A percentile compares a stretch with the other conserved stretches of the same genome.
phyloP scores from a whole-genome alignment of 208 protist species.

The Acanthamoeba royreba region DNA sequence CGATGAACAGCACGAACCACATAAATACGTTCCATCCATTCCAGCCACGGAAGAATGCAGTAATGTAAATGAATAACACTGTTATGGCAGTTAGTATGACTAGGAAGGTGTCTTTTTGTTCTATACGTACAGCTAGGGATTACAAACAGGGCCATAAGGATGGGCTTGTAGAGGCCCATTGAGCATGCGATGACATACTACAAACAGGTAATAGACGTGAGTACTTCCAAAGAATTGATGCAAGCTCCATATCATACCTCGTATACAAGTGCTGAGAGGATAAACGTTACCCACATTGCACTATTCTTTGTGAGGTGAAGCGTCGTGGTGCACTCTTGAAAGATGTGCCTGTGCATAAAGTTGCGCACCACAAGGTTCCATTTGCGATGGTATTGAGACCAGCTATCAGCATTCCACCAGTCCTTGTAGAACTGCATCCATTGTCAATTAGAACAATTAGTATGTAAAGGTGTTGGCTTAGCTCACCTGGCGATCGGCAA shows the following conservation, averaged over 20 bases:
- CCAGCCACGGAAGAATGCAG: neutral
- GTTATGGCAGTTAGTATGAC: neutral
- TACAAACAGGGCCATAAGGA: conserved; percentile 1
- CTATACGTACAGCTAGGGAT: neutral
- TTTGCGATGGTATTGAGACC: conserved; percentile 38
- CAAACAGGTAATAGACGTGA: neutral
- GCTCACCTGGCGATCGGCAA: conserved; percentile 24
- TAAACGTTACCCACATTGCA: conserved; percentile 27
- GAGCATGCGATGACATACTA: conserved; percentile 8
- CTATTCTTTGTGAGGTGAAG: conserved; percentile 21
- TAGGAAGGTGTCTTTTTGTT: neutral
- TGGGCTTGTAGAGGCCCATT: conserved; percentile 23
- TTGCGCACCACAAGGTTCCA: conserved; percentile 38
- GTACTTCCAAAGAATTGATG: neutral
- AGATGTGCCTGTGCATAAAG: conserved; percentile 45
- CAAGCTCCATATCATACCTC: neutral
- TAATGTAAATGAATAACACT: conserved; percentile 36
- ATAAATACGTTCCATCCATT: conserved; percentile 40
- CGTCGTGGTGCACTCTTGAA: neutral
- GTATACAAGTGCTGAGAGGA: neutral
- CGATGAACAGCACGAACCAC: conserved; percentile 48
- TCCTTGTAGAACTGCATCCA: conserved; percentile 51
- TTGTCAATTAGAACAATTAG: too few species aligned
- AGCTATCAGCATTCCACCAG: conserved; percentile 20
- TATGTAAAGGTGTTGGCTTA: neutral